Evolutionary conservation across 371 early-diverging fungal genomes (phyloP), one percentile per base, ranked within the genome.

Genomic region (Umbelopsis sp.): DNA sequence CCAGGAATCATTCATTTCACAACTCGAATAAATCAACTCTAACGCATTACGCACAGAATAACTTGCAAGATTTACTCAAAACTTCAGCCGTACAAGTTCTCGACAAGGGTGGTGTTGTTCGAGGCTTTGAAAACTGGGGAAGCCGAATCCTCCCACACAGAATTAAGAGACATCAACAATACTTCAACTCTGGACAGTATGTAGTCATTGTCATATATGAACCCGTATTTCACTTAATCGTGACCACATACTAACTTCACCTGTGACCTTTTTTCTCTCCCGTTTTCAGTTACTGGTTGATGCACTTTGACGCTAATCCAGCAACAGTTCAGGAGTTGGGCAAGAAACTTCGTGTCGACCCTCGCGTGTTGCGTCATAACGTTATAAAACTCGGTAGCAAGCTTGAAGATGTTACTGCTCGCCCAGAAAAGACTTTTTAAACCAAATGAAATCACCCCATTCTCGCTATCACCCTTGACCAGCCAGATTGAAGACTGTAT

Each of bases 281-380:
- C 9, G 24, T 44, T 14, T 50, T 48, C 68, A 91, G 91, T 52
- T 91, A 89, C 71, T 92, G 87, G 86, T 70, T 89, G 32, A 92
- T 94, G 92, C 90, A 90, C 67, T 94, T 93, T 73, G 91, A 92
- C 69, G 84, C 92, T 44, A 88, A 90, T 29, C 92, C 93, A 2
- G 69, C 81, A 45, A 84, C 83, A 10, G 77, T 91, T 70, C 77
- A 77, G 66, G 83, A 86, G 38, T 75, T 93, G 65, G 79, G 82
- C 72, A 89, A 89, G 72, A 80, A 84, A 51, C 84, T 93, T 50
- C 73, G 79, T 44, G 85, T 87, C 63, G 92, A 93, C 74, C 87
- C 93, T 52, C 86, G 90, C 65, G 93, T 94, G 4, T 84, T 93
- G 57, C 87, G 93, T 29, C 92, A 91, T 70, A 89, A 90, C 24